These are phyloP conservation scores for Citeromyces hawaiiensis DNA, from an alignment of 1,139 yeast genomes.

Conservation along the genomic window DNA sequence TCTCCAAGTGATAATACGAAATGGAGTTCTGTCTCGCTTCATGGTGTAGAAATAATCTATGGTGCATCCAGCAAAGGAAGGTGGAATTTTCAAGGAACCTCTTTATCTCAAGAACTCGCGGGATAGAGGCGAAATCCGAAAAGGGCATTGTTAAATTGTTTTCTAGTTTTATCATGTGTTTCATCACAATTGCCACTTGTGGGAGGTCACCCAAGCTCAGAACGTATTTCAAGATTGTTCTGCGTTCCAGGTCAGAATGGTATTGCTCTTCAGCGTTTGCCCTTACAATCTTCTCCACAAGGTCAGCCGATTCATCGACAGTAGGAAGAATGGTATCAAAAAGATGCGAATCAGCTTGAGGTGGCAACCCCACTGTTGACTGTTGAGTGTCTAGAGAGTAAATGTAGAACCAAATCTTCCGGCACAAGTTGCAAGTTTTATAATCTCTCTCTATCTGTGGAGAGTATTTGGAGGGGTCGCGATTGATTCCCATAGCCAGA, in stretches of 20 bases:
- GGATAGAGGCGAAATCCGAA: background rate
- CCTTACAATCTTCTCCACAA: background rate
- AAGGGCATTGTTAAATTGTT: background rate
- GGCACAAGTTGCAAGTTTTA: conserved; percentile 8
- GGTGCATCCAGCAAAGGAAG: background rate
- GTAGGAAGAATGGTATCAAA: conserved; percentile 9
- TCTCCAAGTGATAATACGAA: background rate
- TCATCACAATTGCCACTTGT: background rate
- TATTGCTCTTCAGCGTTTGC: background rate
- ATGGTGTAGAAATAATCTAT: background rate
- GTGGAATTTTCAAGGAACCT: background rate
- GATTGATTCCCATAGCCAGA: conserved; percentile 23
- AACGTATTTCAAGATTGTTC: background rate
- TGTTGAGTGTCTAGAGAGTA: conserved; percentile 5
- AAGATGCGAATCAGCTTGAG: conserved; percentile 3
- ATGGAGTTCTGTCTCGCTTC: background rate
- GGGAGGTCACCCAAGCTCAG: background rate
- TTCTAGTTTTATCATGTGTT: background rate
- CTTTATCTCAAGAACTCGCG: background rate
- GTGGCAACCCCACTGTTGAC: conserved; percentile 4
- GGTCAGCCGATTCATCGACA: conserved; percentile 2
- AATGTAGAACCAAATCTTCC: conserved; percentile 13
- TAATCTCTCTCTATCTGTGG: background rate
- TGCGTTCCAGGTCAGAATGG: background rate
- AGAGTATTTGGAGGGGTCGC: conserved; percentile 21